Percentiles rank a stretch among this genome's conserved stretches.
Conservation (phyloP, 345 rosid genomes). For the Microthlaspi erraticum region DNA sequence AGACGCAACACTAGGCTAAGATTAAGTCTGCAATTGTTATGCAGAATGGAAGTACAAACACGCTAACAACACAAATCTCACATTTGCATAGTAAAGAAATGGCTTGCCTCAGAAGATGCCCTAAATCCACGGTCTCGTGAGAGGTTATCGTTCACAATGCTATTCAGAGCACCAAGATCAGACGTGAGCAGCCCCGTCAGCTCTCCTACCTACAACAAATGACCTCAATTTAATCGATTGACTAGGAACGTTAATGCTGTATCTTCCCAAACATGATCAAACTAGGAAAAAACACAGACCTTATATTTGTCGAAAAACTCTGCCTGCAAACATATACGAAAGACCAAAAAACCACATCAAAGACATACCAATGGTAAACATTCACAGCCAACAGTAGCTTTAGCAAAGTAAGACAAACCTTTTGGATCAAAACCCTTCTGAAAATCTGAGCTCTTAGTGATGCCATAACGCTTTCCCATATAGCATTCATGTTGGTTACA, state of each 20-base stretch:
- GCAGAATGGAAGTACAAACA: slow-evolving; percentile 27
- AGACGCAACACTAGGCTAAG: slow-evolving; percentile 24
- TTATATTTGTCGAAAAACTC: slow-evolving; percentile 91
- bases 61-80: slow-evolving; percentile 71
- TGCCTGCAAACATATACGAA: slow-evolving; percentile 54
- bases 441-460: slow-evolving; percentile 80
- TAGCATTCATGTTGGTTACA: slow-evolving; percentile 68
- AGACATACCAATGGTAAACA: slow-evolving; percentile 5
- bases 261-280: not conserved
- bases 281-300: slow-evolving; percentile 51
- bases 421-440: slow-evolving; percentile 77
- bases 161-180: slow-evolving; percentile 88
- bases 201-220: slow-evolving; percentile 74
- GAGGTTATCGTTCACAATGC: slow-evolving; percentile 81
- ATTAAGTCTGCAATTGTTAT: slow-evolving; percentile 4
- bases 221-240: not conserved
- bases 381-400: not conserved
- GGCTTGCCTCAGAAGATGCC: slow-evolving; percentile 98
- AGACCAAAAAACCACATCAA: slow-evolving; percentile 12
- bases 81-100: slow-evolving; percentile 62
- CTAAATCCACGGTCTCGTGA: slow-evolving; percentile 98
- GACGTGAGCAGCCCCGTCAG: slow-evolving; percentile 80
- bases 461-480: slow-evolving; percentile 94
- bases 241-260: not conserved
- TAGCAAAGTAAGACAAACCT: slow-evolving; percentile 48